Conservation (phyloP, 2,329 filamentous ascomycete species). For the Elsinoe fawcettii region DNA sequence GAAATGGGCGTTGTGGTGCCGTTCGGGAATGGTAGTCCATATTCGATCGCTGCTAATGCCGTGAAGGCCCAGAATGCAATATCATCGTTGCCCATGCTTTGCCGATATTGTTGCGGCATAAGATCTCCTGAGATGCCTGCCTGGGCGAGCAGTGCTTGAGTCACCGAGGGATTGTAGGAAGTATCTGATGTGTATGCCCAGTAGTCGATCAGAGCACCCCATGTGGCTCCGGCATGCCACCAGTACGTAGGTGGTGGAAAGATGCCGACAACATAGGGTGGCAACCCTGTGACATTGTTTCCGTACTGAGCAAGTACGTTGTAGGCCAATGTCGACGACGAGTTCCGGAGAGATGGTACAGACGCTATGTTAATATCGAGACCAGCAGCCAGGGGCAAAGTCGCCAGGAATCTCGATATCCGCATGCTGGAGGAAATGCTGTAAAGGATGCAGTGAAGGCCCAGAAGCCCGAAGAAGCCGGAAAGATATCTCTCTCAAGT, state of each 20-base stretch:
- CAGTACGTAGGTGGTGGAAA: constrained; percentile 39
- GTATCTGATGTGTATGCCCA: constrained; percentile 40
- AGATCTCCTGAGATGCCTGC: constrained; percentile 36
- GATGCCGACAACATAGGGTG: constrained; percentile 16
- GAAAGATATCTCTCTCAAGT: too few species aligned
- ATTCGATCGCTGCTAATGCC: constrained; percentile 69
- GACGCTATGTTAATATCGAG: neutral
- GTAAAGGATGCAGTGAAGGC: too few species aligned
- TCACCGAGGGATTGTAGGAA: constrained; percentile 36
- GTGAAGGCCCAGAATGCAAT: constrained; percentile 80
- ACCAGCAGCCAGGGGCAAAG: neutral
- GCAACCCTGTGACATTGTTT: neutral
- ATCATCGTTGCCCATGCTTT: constrained; percentile 43
- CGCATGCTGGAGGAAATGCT: neutral
- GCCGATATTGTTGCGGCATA: constrained; percentile 32
- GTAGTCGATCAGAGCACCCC: constrained; percentile 31
- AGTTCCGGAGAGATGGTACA: neutral
- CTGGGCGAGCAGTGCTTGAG: constrained; percentile 37
- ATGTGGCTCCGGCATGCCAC: constrained; percentile 34
- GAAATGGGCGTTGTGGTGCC: constrained; percentile 52
- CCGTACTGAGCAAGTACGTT: constrained; percentile 1
- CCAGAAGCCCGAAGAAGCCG: too few species aligned
- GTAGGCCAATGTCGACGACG: constrained; percentile 1
- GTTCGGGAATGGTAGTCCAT: constrained; percentile 60
- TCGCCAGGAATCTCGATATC: neutral